Evolutionary conservation across 2,329 filamentous ascomycete species (phyloP).

Genomic region (Paramyrothecium roridum): DNA sequence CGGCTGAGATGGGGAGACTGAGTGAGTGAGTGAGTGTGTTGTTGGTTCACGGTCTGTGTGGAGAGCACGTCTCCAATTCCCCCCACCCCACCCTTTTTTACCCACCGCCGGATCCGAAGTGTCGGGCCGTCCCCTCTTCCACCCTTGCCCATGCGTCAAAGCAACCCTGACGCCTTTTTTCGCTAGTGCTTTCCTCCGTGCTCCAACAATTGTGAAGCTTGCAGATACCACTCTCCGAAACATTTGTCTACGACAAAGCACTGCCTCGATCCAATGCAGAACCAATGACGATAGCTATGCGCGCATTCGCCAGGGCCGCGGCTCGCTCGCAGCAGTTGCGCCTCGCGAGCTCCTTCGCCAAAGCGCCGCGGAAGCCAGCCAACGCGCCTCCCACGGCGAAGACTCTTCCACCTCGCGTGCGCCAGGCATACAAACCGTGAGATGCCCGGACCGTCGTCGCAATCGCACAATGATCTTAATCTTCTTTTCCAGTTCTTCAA

Average conservation of each 20-base stretch:
- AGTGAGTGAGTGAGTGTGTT: too few species aligned
- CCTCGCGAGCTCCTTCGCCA: slow-evolving; percentile 22
- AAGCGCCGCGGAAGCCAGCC: slow-evolving; percentile 15
- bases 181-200: background rate
- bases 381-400: slow-evolving; percentile 9
- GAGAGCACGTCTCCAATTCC: too few species aligned
- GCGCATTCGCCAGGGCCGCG: slow-evolving; percentile 18
- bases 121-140: slow-evolving; percentile 12
- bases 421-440: slow-evolving; percentile 27
- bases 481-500: slow-evolving; percentile 3
- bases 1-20: too few species aligned
- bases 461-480: background rate
- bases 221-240: background rate
- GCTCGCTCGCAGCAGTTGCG: slow-evolving; percentile 18
- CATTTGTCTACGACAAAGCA: background rate
- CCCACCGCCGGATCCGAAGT: slow-evolving; percentile 8
- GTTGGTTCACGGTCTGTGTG: too few species aligned
- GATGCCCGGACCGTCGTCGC: background rate
- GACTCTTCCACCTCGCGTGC: slow-evolving; percentile 17
- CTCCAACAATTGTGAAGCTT: background rate
- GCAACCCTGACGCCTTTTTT: slow-evolving; percentile 3
- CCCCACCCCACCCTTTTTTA: too few species aligned
- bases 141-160: background rate
- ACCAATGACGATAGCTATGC: slow-evolving; percentile 25
- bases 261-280: slow-evolving; percentile 3